Conservation (phyloP, 2,329 filamentous ascomycete genomes). For the Rhynchosporium graminicola region DNA sequence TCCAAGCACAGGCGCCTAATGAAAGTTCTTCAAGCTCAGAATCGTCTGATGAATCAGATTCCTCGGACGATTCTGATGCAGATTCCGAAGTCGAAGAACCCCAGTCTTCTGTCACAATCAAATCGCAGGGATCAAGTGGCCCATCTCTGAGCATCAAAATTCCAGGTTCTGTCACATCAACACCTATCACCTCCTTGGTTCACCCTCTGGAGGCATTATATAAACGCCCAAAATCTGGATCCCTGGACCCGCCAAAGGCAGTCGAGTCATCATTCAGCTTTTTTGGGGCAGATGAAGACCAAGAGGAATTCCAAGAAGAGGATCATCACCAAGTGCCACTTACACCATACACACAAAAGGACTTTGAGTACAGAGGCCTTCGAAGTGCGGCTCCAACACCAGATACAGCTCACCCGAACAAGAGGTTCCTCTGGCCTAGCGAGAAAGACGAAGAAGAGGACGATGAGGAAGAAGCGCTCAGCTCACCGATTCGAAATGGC, state of each 20-base stretch:
- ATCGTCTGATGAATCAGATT: conserved; percentile 19
- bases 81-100: conserved; percentile 26
- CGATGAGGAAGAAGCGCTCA: conserved; percentile 41
- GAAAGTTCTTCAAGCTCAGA: conserved; percentile 16
- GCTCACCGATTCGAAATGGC: conserved; percentile 25
- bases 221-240: conserved; percentile 63
- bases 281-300: conserved; percentile 60
- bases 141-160: conserved; percentile 56
- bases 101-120: conserved; percentile 25
- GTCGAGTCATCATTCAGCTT: conserved; percentile 72
- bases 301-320: conserved; percentile 48
- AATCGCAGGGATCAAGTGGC: conserved; percentile 48
- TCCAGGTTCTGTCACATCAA: conserved; percentile 47
- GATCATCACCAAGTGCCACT: conserved; percentile 59
- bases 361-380: conserved; percentile 72
- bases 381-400: conserved; percentile 92
- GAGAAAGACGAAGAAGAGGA: conserved; percentile 50
- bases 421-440: conserved; percentile 58
- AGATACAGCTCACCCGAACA: conserved; percentile 79
- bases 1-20: neutral
- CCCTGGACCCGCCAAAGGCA: conserved; percentile 45
- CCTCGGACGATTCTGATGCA: conserved; percentile 24
- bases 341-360: conserved; percentile 80
- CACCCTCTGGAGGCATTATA: conserved; percentile 93
- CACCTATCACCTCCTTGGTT: conserved; percentile 48